A percentile compares a stretch with the other conserved stretches of the same genome.
Evolutionary conservation across 1,284 basidiomycete genomes (phyloP).

Genomic region (Pholiota adiposa): DNA sequence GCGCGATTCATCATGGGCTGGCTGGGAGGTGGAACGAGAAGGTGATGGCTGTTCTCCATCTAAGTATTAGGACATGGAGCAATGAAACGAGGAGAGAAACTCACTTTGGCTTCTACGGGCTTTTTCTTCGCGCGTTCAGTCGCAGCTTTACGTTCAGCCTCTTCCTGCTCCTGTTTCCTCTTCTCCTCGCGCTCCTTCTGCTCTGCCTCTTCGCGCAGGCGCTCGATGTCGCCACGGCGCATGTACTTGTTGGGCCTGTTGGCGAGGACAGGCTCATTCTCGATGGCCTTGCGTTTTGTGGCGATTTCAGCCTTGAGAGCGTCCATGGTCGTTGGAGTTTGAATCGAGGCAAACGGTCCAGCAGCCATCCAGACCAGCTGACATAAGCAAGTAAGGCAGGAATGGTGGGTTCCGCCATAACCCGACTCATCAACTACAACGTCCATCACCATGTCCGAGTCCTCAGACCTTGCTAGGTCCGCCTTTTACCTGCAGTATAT

Average conservation of each 20-base stretch:
- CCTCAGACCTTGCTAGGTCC: slow-evolving; percentile 57
- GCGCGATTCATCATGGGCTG: slow-evolving; percentile 37
- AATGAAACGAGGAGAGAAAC: slow-evolving; percentile 24
- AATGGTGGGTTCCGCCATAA: slow-evolving; percentile 40
- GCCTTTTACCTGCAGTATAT: neutral
- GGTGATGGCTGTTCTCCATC: slow-evolving; percentile 56
- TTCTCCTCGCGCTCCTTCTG: slow-evolving; percentile 54
- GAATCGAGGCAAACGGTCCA: slow-evolving; percentile 12
- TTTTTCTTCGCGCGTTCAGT: slow-evolving; percentile 20
- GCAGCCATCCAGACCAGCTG: slow-evolving; percentile 25
- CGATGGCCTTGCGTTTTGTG: slow-evolving; percentile 78
- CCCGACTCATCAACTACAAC: slow-evolving; percentile 37
- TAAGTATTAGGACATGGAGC: slow-evolving; percentile 38
- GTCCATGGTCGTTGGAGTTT: slow-evolving; percentile 60
- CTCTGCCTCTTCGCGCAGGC: slow-evolving; percentile 69
- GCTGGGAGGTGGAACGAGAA: slow-evolving; percentile 42
- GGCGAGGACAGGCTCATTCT: slow-evolving; percentile 35
- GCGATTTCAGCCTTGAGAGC: slow-evolving; percentile 88
- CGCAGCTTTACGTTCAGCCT: slow-evolving; percentile 32
- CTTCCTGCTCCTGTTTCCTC: slow-evolving; percentile 31
- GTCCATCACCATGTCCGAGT: slow-evolving; percentile 62
- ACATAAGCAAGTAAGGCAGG: slow-evolving; percentile 36
- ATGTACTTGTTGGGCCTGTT: slow-evolving; percentile 80
- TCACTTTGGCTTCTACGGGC: slow-evolving; percentile 45
- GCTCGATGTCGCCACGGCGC: slow-evolving; percentile 81